Base-by-base conservation (phyloP, 805 yeast species). In the Candida alai region DNA sequence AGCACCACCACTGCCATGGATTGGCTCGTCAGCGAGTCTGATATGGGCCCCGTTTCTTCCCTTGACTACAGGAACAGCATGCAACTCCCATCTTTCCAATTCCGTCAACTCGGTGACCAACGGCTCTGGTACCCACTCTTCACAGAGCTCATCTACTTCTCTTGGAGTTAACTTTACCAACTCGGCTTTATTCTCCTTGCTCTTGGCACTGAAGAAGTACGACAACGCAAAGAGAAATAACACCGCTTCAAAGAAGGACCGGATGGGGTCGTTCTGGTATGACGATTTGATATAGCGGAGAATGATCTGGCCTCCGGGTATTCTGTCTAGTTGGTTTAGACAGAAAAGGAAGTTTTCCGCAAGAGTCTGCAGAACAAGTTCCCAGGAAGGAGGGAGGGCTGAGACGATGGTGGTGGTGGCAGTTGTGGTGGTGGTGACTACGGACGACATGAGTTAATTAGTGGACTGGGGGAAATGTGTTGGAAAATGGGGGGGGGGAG, bases 71-170 rank as follows among this genome's bases (percentile, higher is more conserved):
- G 96, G 96, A 29, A 80, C 67, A 10, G 78, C 60, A 8, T 71
- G 65, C 34, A 83, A 51, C 47, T 78, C 76, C 85, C 89, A 80
- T 39, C 54, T 46, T 52, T 80, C 87, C 18, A 59, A 59, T 2
- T 58, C 65, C 16, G 61, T 56, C 3, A 83, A 54, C 1, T 74
- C 71, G 19, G 73, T 69, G 4, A 83, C 87, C 27, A 93, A 58
- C 0, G 95, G 85, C 50, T 80, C 93, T 0, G 98, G 97, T 41
- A 74, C 74, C 98, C 98, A 93, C 39, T 89, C 97, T 6, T 78
- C 82, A 34, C 86, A 76, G 37, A 93, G 70, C 30, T 83, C 90
- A 47, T 89, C 90, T 22, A 87, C 70, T 51, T 90, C 98, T 35
- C 56, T 59, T 12, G 61, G 52, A 2, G 78, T 60, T 36, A 84